A percentile compares a stretch with the other conserved stretches of the same genome.
Evolutionary conservation across 2,329 filamentous ascomycete genomes (phyloP).

Genomic region (Chaetomium strumarium): DNA sequence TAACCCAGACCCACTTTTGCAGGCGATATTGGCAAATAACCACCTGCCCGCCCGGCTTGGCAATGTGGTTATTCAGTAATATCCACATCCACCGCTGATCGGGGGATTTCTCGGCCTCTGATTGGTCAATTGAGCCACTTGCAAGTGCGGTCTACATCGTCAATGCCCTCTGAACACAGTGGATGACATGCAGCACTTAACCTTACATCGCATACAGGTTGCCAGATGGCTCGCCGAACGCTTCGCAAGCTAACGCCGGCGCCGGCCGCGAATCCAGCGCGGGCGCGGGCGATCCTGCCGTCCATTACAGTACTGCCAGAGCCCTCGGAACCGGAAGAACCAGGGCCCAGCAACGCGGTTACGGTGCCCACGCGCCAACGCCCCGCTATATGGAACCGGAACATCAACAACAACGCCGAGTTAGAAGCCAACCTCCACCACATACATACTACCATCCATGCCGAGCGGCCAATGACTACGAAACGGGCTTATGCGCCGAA

Average conservation of each 20-base stretch:
- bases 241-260: background rate
- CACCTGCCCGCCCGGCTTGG: background rate
- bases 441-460: constrained; percentile 1
- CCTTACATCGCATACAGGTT: no score
- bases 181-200: no score
- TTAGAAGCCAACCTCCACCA: constrained; percentile 2
- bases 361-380: constrained; percentile 1
- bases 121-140: no score
- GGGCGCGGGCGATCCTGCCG: background rate
- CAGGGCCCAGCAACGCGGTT: background rate
- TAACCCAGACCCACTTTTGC: background rate
- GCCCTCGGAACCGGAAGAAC: constrained; percentile 1
- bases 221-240: background rate
- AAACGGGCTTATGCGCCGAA: background rate
- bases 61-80: background rate
- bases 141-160: no score
- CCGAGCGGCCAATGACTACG: constrained; percentile 1
- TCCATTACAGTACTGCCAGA: background rate
- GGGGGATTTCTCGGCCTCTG: no score
- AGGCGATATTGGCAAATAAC: background rate
- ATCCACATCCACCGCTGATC: no score
- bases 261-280: no score
- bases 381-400: background rate
- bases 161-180: no score
- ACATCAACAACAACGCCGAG: background rate